Base-by-base conservation (phyloP, 2,329 filamentous ascomycete genomes). In the Trichoderma sp. region DNA sequence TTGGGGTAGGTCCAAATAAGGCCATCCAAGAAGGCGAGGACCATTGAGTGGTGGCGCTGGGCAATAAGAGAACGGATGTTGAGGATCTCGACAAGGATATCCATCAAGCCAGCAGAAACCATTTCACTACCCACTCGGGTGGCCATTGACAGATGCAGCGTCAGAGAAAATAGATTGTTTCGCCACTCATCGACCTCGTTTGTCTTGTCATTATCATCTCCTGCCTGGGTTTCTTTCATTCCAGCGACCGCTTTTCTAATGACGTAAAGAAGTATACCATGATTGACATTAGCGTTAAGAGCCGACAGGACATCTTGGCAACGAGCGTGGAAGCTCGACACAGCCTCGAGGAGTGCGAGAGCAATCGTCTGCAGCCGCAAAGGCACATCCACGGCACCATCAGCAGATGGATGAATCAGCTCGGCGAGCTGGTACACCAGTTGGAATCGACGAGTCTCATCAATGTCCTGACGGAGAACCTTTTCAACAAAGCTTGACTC, bases 251-350 rank as follows among this genome's bases (percentile, higher is more conserved):
- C 92, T 79, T 97, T 97, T 68, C 95, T 89, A 61, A 97, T 91
- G 73, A 97, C 88, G 76, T 97, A 98, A 73, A 98, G 91, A 56
- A 99, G 85, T 35, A 98, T 91, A 16, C 96, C 96, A 75, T 99
- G 96, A 75, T 97, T 98, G 47, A 98, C 95, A 74, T 95, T 97
- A 66, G 96, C 93, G 75, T 94, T 97, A 53, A 99, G 83, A n/a
- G 96, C 94, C 53, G 93, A 90, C 72, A 94, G 90, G 29, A 99
- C 91, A 77, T 99, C 96, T 40, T 89, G 83, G 35, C 91, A 88
- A 76, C 93, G 94, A 68, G 86, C 83, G 74, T 92, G 91, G 77
- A 93, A 93, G 76, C 89, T 91, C 7, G 92, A 89, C 68, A 99
- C 85, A n/a, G 93, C 92, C 77, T 97, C 94, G 62, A 99, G 84